Evolutionary conservation across 331 rosid genomes (phyloP).

Genomic region (Cydonia oblonga): DNA sequence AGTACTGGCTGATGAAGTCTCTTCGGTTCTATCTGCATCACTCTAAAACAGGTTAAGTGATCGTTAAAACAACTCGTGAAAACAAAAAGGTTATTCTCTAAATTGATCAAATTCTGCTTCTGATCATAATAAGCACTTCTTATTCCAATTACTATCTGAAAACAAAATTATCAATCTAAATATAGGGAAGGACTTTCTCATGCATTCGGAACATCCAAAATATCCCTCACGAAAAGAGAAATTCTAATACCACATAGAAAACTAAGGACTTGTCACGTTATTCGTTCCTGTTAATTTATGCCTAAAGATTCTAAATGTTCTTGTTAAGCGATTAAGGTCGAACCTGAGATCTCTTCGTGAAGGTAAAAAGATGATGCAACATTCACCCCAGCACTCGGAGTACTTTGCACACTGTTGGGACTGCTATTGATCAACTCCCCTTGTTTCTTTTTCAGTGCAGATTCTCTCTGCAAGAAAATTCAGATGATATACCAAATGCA

Average conservation of each 20-base stretch:
- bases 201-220: conserved; percentile 31
- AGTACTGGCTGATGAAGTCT: conserved; percentile 25
- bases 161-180: neutral
- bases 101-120: neutral
- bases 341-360: conserved; percentile 65
- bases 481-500: neutral
- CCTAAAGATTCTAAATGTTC: conserved; percentile 11
- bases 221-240: conserved; percentile 23
- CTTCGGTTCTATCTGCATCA: conserved; percentile 46
- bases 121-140: conserved; percentile 15
- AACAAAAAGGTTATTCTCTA: too few species aligned
- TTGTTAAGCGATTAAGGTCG: conserved; percentile 29
- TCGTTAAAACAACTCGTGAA: conserved; percentile 34
- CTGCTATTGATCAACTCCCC: conserved; percentile 34
- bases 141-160: neutral
- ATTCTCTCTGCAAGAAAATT: conserved; percentile 45
- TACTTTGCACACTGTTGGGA: conserved; percentile 17
- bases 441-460: conserved; percentile 67
- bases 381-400: conserved; percentile 8
- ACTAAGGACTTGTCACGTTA: neutral
- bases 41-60: conserved; percentile 55
- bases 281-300: neutral
- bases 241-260: conserved; percentile 28
- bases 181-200: conserved; percentile 26
- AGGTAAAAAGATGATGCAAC: conserved; percentile 26